Base-by-base conservation (phyloP, 305 asterid species). In the Solanum chacoense region DNA sequence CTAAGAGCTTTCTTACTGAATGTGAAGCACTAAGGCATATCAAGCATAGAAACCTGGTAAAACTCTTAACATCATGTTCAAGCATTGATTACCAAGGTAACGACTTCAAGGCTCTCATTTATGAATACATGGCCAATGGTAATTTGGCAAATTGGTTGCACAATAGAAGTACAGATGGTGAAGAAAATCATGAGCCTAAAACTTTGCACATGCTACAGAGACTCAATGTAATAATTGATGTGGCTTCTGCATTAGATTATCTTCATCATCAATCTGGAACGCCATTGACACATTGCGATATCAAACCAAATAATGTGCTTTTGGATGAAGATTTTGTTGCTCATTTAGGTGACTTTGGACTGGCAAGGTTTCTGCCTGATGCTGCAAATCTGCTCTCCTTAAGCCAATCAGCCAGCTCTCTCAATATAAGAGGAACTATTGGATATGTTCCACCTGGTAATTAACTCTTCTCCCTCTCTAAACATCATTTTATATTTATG, bases 291-390 rank as follows among this genome's bases (percentile, higher is more conserved):
- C 91, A 91, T 35, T 31, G 91, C 12, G 90, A 90, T 71, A 28
- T 90, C 77, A 90, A 90, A 69, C 91, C 91, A 36, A 90, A 90
- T 35, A 90, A 90, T 77, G 88, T 88, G 9, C 90, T 90, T 77
- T 80, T 90, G 14, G 92, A 90, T 71, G 88, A 80, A 20, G 84
- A 89, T 38, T 72, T 89, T 32, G 71, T 84, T 36, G 90, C 88
- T 31, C 90, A 91, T 65, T 63, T 91, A 31, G 88, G 90, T 8
- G 92, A 89, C 37, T 91, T 89, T 37, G 92, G 92, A 22, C 35
- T 90, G 3, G 85, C 89, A 18, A 89, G 85, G 79, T 85, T 90
- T 34, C 90, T 89, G 26, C 69, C 87, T 37, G 31, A 75, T 10
- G 35, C 42, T 37, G 78, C 29, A 26, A 72, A 63, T n/a, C 31